Base-by-base conservation (phyloP, 2,329 filamentous ascomycete genomes). In the Aaosphaeria pasadenensis region DNA sequence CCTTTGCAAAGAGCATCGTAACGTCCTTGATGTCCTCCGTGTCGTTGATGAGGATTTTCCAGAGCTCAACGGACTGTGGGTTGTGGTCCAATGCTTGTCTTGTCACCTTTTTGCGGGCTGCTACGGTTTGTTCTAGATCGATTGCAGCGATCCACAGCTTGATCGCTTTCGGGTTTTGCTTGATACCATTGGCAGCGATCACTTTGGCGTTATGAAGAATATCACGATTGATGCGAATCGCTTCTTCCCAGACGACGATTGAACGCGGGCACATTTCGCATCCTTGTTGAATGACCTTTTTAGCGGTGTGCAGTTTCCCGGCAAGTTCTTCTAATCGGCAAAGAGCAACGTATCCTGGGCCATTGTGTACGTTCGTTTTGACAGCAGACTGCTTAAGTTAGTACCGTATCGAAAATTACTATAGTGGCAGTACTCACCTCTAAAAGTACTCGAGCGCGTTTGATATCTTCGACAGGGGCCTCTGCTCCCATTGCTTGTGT, bases 11-110 rank as follows among this genome's bases (percentile, higher is more conserved):
- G 46, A 99, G 79, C 47, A 99, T 77, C 53, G 86, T 86, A 4
- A 95, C 95, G 73, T 96, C 91, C 30, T 86, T 87, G 0, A 88
- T 83, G 58, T 96, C 87, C 62, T 96, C 92, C 64, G 97, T 94
- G 47, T 97, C 75, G 59, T 97, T 97, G 53, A 99, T 92, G 5
- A 92, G 87, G 66, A 95, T 91, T 67, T 97, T 99, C 94, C 94
- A 99, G n/a, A 99, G 81, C 39, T 89, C 87, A 42, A 97, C 94
- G 0, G 92, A 97, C 63, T 96, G 90, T 1, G 91, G 91, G 38
- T 96, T 88, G 62, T 96, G 87, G 60, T 97, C 89, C 40, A 99
- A 78, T 0, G 94, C 95, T 64, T 95, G 89, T 47, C 91, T 83
- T 32, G 96, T 84, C 6, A 99, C 94, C 64, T 91, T 86, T 74